Evolutionary conservation across 108 stramenopile species (phyloP).

Genomic region (Chaetoceros muelleri): DNA sequence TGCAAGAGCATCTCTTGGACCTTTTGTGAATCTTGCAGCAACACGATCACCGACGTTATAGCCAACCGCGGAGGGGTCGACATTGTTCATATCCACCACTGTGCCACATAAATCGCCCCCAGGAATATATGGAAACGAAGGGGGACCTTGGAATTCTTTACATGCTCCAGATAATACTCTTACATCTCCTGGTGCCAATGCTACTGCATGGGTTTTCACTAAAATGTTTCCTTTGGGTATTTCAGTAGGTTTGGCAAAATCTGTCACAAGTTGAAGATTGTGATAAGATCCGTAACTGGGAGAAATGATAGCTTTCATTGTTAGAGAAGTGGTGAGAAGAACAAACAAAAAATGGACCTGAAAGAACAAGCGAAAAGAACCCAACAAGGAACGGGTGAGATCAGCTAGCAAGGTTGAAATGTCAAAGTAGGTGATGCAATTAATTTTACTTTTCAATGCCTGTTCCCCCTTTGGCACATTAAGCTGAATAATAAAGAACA

Average conservation of each 20-base stretch:
- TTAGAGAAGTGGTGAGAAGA: too few species aligned
- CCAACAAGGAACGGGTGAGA: too few species aligned
- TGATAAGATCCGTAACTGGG: neutral
- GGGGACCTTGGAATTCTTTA: slow-evolving; percentile 52
- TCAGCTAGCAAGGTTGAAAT: too few species aligned
- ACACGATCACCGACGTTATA: slow-evolving; percentile 46
- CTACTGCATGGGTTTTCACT: slow-evolving; percentile 32
- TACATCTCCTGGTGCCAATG: slow-evolving; percentile 49
- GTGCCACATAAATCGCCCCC: slow-evolving; percentile 54
- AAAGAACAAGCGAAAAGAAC: too few species aligned
- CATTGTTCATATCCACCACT: slow-evolving; percentile 29
- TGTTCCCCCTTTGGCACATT: too few species aligned
- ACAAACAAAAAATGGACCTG: too few species aligned
- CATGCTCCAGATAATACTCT: slow-evolving; percentile 45
- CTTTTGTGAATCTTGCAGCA: slow-evolving; percentile 34
- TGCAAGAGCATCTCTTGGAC: slow-evolving; percentile 41
- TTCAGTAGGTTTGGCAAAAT: slow-evolving; percentile 8
- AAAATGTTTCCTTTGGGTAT: slow-evolving; percentile 27
- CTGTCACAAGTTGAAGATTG: neutral
- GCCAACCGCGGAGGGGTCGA: slow-evolving; percentile 2
- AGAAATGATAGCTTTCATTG: neutral
- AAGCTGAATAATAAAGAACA: too few species aligned
- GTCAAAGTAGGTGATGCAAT: too few species aligned
- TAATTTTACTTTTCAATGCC: too few species aligned
- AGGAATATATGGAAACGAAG: slow-evolving; percentile 51